Evolutionary conservation across 2,329 filamentous ascomycete species (phyloP).

Genomic region (Talaromyces sp.): DNA sequence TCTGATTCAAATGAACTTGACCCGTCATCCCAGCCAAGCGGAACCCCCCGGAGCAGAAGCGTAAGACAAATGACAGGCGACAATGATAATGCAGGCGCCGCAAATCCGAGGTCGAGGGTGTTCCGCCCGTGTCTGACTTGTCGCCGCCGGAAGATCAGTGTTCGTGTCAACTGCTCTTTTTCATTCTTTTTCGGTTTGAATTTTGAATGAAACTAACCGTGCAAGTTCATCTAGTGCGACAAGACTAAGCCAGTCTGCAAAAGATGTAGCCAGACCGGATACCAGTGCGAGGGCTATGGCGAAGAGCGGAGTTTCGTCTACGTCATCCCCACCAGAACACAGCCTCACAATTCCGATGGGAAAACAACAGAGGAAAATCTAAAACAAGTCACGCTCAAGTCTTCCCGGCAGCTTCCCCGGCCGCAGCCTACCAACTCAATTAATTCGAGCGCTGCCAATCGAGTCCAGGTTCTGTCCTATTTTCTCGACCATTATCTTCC

Average conservation of each 20-base stretch:
- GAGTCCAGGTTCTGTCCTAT: conserved; percentile 6
- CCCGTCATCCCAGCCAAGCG: background rate
- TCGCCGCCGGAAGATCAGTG: conserved; percentile 12
- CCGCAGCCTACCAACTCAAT: conserved; percentile 1
- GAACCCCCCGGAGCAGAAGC: background rate
- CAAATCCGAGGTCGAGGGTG: conserved; percentile 7
- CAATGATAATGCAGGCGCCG: background rate
- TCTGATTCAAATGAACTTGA: background rate
- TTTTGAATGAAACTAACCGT: background rate
- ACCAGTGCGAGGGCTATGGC: conserved; percentile 13
- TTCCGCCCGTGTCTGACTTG: conserved; percentile 12
- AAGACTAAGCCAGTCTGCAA: conserved; percentile 12
- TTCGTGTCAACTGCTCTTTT: background rate
- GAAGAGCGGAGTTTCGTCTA: conserved; percentile 13
- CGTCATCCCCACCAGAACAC: conserved; percentile 8
- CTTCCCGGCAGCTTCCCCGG: conserved; percentile 10
- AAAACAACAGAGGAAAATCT: background rate
- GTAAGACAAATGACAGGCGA: background rate
- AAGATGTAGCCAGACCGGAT: conserved; percentile 12
- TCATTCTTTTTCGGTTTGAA: background rate
- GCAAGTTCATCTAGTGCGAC: conserved; percentile 6
- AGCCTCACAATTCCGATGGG: background rate
- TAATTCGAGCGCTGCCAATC: conserved; percentile 2
- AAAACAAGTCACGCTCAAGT: conserved; percentile 9
- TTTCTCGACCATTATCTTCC: conserved; percentile 12